A percentile compares a stretch with the other conserved stretches of the same genome.
Conservation (phyloP, 768 basidiomycete species). For the Tricholoma saponaceum region DNA sequence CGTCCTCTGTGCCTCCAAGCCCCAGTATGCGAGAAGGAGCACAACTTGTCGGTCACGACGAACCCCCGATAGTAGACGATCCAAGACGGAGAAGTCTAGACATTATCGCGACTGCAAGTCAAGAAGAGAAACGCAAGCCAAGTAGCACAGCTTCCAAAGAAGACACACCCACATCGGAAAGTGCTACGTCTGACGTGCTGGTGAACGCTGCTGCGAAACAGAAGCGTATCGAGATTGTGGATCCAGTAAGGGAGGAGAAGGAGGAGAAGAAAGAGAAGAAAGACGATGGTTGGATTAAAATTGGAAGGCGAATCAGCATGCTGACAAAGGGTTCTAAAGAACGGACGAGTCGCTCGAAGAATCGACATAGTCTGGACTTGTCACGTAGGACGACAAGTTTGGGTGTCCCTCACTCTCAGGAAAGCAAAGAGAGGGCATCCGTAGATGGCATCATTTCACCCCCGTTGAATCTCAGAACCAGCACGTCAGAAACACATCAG, state of each 20-base stretch:
- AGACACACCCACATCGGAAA: constrained; percentile 18
- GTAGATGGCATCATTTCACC: constrained; percentile 6
- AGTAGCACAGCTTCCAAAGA: constrained; percentile 12
- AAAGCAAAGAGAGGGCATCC: constrained; percentile 4
- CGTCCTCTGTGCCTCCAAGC: constrained; percentile 57
- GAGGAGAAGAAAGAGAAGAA: constrained; percentile 28
- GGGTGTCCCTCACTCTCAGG: not conserved
- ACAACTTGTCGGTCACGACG: constrained; percentile 29
- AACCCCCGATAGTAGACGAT: constrained; percentile 30
- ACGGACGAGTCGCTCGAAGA: constrained; percentile 29
- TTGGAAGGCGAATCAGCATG: constrained; percentile 61
- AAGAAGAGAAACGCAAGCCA: constrained; percentile 11
- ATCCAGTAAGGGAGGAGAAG: constrained; percentile 29
- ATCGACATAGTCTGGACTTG: constrained; percentile 18
- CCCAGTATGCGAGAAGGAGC: constrained; percentile 21
- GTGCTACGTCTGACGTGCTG: constrained; percentile 21
- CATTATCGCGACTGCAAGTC: constrained; percentile 20
- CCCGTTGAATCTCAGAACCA: not conserved
- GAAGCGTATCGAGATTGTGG: constrained; percentile 34
- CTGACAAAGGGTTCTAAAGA: constrained; percentile 35
- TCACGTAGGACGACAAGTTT: not conserved
- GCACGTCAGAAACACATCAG: constrained; percentile 1
- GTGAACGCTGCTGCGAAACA: constrained; percentile 24
- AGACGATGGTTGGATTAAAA: constrained; percentile 54
- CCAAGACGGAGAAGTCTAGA: constrained; percentile 45